Base-by-base conservation (phyloP, 495 filamentous ascomycete species). In the Diplogelasinospora grovesii region DNA sequence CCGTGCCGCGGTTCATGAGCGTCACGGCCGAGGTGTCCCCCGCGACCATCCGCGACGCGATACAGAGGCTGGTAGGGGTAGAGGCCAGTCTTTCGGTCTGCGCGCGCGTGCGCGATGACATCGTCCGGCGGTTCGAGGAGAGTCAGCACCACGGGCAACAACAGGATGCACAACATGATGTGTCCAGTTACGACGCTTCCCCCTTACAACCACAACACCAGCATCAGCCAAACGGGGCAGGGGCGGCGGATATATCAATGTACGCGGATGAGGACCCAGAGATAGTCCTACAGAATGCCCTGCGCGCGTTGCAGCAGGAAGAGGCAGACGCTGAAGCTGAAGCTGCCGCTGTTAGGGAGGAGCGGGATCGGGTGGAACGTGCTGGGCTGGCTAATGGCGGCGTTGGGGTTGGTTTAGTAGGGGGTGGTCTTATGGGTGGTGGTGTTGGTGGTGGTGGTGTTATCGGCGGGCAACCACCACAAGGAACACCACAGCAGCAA, bases 31-130 rank as follows among this genome's bases (percentile, higher is more conserved):
- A 71, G 39, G 63, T 60, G 6, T 67, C 65, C 10, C 68, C 69
- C 5, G 60, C 65, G 25, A 59, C 64, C 18, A 70, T 73, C 40
- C 64, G 62, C 27, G 69, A 73, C 28, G 51, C 59, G 13, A 52
- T 73, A 11, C 57, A 66, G 37, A 61, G 68, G 33, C 56, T 68
- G 19, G 57, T 73, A 30, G 68, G 68, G 41, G 61, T 71, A 22
- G 68, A 71, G 35, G 52, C 64, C 10, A 65, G 48, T 35, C 65
- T 73, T 4, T 44, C 62, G 21, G 63, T 58, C n/a, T 71, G 68
- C 46, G 69, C 68, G 36, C 61, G 65, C 36, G 69, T 71, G 5
- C 61, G 68, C 29, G 69, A 73, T 45, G 69, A 73, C 48, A 63
- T 70, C 34, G 48, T 70, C 32, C 63, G 67, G 23, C 61, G 65